Evolutionary conservation across 1,139 yeast species (phyloP), one percentile per base, ranked within the genome.

Genomic region (Suhomyces yuchorum): DNA sequence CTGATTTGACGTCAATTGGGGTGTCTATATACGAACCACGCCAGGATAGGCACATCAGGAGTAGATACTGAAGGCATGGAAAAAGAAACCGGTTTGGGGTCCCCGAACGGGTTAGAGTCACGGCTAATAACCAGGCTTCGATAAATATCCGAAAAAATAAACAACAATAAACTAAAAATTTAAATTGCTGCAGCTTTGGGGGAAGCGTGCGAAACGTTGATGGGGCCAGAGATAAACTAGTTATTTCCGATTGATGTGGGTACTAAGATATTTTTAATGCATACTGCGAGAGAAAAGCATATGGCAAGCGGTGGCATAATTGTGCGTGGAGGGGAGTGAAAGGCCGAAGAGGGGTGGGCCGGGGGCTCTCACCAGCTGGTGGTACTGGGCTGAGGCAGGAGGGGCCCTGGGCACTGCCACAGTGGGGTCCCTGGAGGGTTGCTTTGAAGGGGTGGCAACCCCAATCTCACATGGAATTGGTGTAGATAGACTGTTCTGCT

Each of bases 101-200:
- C 41, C 41, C 44, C 38, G 22, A 40, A 38, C 36, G 40, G 47
- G 47, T 7, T 40, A 40, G 26, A 33, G 26, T 34, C 32, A 34
- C 34, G 42, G 43, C 43, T 44, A 30, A 40, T 8, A 44, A 44
- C 43, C 47, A 30, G 37, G 40, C 47, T 40, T 44, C 47, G 47
- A 44, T 38, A 44, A 44, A 34, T n/a, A 26, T 36, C 34, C 37
- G 37, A 44, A 44, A 44, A 44, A 44, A 39, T 32, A 44, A 15
- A 17, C 14, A 20, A 47, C 44, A 47, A 44, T 44, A 36, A 20
- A 40, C 47, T 44, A 44, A 44, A 44, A 33, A 40, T 40, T 44
- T 36, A 28, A 40, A 32, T 36, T 44, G 40, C 30, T 19, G 38
- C 35, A 11, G 4, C 20, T n/a, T 26, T 4, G 23, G 23, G 30